A percentile compares a stretch with the other conserved stretches of the same genome.
Evolutionary conservation across 73 alveolate genomes (phyloP).

Genomic region (Paramecium biaurelia): DNA sequence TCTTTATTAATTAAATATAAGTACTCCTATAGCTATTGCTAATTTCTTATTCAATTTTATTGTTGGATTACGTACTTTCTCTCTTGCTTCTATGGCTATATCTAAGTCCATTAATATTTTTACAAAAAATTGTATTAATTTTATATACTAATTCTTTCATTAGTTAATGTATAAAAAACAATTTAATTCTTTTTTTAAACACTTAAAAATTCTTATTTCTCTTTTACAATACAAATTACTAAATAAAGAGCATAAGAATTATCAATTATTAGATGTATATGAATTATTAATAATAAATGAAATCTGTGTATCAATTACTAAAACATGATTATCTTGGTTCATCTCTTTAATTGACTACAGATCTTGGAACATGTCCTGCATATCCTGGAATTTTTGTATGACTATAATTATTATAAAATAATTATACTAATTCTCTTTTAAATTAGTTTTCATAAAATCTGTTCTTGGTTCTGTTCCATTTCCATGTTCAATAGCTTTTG

Average conservation of each 20-base stretch:
- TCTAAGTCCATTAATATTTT: conserved; percentile 36
- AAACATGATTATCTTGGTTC: background rate
- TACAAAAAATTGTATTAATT: background rate
- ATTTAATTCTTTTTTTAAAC: background rate
- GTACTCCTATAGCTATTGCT: conserved; percentile 34
- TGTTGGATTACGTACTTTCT: conserved; percentile 6
- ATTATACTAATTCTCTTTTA: conserved; percentile 58
- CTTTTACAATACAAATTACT: too few species aligned
- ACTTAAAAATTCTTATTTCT: background rate
- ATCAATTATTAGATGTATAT: background rate
- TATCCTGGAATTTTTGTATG: conserved; percentile 66
- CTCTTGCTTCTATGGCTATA: conserved; percentile 29
- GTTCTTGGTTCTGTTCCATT: conserved; percentile 56
- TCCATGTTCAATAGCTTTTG: conserved; percentile 61
- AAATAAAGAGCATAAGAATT: too few species aligned
- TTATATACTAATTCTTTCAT: conserved; percentile 45
- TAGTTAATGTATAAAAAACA: background rate
- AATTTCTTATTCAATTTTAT: conserved; percentile 24
- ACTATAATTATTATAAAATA: background rate
- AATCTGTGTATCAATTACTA: background rate
- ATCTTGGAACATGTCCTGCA: conserved; percentile 63
- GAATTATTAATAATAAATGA: background rate
- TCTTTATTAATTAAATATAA: background rate
- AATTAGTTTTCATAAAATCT: conserved; percentile 51
- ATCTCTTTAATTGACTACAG: conserved; percentile 51